Percentiles rank a stretch among this genome's conserved stretches.
These are phyloP conservation scores for Cenchrus purpureus DNA, from an alignment of 176 grass and related monocot genomes.

Conservation along the genomic window DNA sequence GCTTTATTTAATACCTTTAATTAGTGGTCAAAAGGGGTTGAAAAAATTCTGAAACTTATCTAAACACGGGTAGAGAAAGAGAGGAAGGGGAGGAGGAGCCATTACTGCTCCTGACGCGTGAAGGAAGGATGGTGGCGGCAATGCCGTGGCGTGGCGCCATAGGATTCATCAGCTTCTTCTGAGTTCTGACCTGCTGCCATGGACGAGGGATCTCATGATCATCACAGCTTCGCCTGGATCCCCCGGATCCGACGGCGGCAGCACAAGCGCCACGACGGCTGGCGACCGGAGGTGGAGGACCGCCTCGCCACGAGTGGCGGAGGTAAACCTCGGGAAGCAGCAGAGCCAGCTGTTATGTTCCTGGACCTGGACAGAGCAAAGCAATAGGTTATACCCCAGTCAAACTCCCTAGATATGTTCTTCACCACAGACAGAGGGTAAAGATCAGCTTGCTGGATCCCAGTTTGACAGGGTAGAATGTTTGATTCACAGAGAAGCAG, in stretches of 20 bases:
- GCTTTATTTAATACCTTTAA: too few species aligned
- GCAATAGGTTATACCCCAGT: background rate
- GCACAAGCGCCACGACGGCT: background rate
- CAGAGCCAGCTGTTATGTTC: conserved; percentile 21
- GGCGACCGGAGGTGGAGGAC: background rate
- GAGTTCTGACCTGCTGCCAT: background rate
- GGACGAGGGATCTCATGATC: background rate
- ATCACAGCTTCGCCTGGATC: background rate
- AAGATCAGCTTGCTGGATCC: background rate
- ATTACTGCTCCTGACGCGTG: background rate
- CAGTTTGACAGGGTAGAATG: background rate
- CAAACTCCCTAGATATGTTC: background rate
- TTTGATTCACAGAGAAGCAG: background rate
- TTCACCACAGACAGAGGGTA: conserved; percentile 3
- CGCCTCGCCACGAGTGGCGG: background rate
- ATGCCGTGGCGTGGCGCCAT: background rate
- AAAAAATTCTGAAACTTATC: too few species aligned
- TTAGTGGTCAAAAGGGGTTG: too few species aligned
- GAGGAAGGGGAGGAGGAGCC: background rate
- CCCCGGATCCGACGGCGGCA: background rate
- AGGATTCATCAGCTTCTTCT: background rate
- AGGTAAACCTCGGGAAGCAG: conserved; percentile 4
- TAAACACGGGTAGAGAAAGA: background rate
- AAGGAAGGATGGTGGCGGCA: background rate
- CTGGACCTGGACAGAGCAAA: conserved; percentile 1